Evolutionary conservation across 257 asterid species (phyloP), one percentile per base, ranked within the genome.

Genomic region (Misopates orontium): DNA sequence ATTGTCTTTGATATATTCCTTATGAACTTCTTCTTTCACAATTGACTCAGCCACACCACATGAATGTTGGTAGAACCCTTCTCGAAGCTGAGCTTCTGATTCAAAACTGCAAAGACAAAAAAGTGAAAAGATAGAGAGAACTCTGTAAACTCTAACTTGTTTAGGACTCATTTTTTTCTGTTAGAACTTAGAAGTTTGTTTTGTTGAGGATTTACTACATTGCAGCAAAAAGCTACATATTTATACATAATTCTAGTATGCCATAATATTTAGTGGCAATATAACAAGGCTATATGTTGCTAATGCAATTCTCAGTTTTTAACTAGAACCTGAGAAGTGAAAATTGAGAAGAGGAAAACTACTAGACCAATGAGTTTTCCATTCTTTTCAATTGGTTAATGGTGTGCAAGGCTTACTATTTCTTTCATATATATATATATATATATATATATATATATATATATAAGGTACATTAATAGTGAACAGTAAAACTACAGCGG

Each of bases 41-140:
- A 83, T 57, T 25, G 72, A 20, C 79, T 91, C 95, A 3, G 84
- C 95, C 12, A 66, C 42, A 8, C 71, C 31, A 66, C 96, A 91
- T 1, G 87, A 74, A 4, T 56, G 18, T 3, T 42, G 73, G 59
- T 91, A 86, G 64, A 81, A 88, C 17, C 96, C 94, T 4, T 71
- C 82, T 39, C 59, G 74, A 70, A 88, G 92, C 70, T 82, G 83
- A 67, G 87, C 87, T 41, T 72, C 64, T 20, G 80, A 71, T 39
- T 48, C 20, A 19, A 31, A 48, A 69, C 31, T 62, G 56, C 4
- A 78, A 15, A 49, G 64, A 63, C 72, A 68, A 8, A 74, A 20
- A 42, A 76, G 6, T 40, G 70, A 49, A 51, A 67, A 2, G 48
- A 72, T 13, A 49, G 70, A 45, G 44, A 51, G 20, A 47, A 72